Base-by-base conservation (phyloP, 495 filamentous ascomycete species). In the Usnea hakonensis region DNA sequence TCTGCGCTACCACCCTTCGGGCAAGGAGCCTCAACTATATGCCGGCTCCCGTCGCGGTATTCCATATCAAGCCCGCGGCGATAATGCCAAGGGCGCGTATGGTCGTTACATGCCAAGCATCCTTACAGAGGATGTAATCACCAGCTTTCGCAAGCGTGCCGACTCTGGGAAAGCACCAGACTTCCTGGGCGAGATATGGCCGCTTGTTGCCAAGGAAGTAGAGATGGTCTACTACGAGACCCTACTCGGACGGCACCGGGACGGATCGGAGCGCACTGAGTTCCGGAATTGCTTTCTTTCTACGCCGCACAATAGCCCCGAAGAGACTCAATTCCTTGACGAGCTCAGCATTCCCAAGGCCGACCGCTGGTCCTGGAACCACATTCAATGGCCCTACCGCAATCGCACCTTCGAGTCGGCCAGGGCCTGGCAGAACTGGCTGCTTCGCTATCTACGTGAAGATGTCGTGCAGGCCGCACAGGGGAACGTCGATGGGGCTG, bases 11-110 rank as follows among this genome's bases (percentile, higher is more conserved):
- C 41, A 55, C 28, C 65, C 67, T 23, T 69, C 67, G 2, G 67
- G 67, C 19, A 58, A 60, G 0, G 67, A 69, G 58, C 67, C 67
- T 40, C 65, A 52, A 3, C 37, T 69, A 10, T 64, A 58, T 41
- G 67, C 67, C 23, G 62, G 67, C 14, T 69, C 65, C 21, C 65
- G 67, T 17, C 67, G 65, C 26, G 67, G 67, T 41, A 57, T 69
- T 28, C 67, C 67, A 9, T 62, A 67, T 36, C 67, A 67, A 30
- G 65, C 67, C 9, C 67, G 67, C n/a, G 65, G 65, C 32, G 65
- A 67, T 55, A 69, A 67, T 37, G 61, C 23, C 5, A 65, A 65
- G 23, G 65, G 65, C 19, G 36, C 61, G 54, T 58, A 63, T 33
- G 65, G 61, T 38, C 67, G 65, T 32, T 61, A 67, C 37, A 54